phyloP scores from a whole-genome alignment of 1,284 basidiomycete species.

The Cutaneotrichosporon mucoides region DNA sequence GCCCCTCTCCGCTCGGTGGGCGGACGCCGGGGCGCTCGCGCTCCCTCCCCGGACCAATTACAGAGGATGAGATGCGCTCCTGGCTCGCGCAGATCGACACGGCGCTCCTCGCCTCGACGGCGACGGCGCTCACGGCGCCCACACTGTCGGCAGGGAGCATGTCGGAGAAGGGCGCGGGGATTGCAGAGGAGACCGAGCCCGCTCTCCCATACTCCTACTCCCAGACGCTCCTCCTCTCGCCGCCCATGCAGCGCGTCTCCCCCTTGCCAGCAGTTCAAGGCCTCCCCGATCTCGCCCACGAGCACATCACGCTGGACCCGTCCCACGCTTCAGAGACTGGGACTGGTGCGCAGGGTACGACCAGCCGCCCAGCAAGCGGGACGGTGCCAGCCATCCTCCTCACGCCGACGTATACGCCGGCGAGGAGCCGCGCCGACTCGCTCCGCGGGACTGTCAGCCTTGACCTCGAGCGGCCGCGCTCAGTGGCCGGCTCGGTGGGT shows the following conservation, averaged over 20 bases:
- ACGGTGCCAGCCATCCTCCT: conserved; percentile 13
- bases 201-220: conserved; percentile 9
- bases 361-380: background rate
- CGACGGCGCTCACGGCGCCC: background rate
- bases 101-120: conserved; percentile 7
- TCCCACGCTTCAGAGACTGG: too few relatives aligned
- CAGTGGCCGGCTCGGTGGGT: background rate
- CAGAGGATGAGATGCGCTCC: conserved; percentile 32
- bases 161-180: background rate
- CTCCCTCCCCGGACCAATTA: conserved; percentile 33
- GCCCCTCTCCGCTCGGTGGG: background rate
- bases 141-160: background rate
- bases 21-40: conserved; percentile 25
- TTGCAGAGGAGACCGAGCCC: background rate
- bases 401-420: conserved; percentile 13
- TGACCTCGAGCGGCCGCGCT: conserved; percentile 21
- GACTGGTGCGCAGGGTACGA: too few relatives aligned
- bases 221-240: conserved; percentile 4
- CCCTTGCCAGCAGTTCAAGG: too few relatives aligned
- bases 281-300: conserved; percentile 13
- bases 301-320: conserved; percentile 3
- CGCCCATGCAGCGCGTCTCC: background rate
- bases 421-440: conserved; percentile 3
- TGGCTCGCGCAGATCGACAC: conserved; percentile 29
- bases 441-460: conserved; percentile 17